Conservation (phyloP, 1,284 basidiomycete genomes). For the Marasmius tenuissimus region DNA sequence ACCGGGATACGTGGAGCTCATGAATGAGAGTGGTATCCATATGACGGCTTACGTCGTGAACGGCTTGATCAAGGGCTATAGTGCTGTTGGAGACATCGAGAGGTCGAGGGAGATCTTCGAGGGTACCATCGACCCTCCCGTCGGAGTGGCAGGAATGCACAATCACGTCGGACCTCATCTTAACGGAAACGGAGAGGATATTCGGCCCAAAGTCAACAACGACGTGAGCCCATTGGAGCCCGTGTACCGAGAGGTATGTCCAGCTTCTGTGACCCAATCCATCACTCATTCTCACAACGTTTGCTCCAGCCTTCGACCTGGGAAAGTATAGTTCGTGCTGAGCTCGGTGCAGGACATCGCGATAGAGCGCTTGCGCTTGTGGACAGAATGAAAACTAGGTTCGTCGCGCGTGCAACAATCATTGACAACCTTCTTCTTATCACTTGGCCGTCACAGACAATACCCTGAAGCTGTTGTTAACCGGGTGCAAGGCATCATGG, state of each 20-base stretch:
- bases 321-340: conserved; percentile 94
- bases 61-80: conserved; percentile 87
- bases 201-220: conserved; percentile 32
- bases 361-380: conserved; percentile 74
- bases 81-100: conserved; percentile 70
- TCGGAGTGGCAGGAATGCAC: conserved; percentile 85
- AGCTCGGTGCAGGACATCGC: conserved; percentile 78
- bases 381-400: conserved; percentile 76
- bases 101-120: conserved; percentile 82
- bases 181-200: background rate
- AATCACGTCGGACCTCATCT: conserved; percentile 73
- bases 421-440: conserved; percentile 1
- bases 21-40: conserved; percentile 68
- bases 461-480: conserved; percentile 74
- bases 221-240: conserved; percentile 45
- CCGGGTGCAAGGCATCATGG: conserved; percentile 63
- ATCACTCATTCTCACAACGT: conserved; percentile 4
- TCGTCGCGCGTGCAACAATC: conserved; percentile 21
- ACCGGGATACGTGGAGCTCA: conserved; percentile 64
- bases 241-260: conserved; percentile 87
- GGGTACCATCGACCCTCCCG: conserved; percentile 80
- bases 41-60: conserved; percentile 98
- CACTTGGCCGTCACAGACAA: conserved; percentile 39
- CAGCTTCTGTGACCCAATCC: conserved; percentile 13
- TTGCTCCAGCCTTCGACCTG: conserved; percentile 75